Base-by-base conservation (phyloP, 345 rosid species). In the Salix viminalis region DNA sequence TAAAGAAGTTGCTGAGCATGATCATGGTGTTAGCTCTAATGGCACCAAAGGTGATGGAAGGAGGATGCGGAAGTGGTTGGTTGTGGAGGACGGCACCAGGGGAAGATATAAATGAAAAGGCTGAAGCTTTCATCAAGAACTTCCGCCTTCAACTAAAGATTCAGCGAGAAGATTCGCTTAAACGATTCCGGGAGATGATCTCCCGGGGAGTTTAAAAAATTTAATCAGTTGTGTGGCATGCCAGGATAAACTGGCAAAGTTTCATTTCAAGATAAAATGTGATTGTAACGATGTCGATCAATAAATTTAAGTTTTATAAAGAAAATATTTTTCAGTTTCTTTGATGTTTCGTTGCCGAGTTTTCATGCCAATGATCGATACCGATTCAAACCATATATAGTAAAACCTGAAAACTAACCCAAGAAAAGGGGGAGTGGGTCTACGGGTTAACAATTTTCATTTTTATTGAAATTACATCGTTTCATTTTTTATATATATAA, bases 91-190 rank as follows among this genome's bases (percentile, higher is more conserved):
- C 41, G 79, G 62, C n/a, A 4, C 37, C 0, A 48, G 52, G 48
- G 48, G 86, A 61, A 66, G 87, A 85, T 67, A 50, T 80, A 48
- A 80, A 85, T 65, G 67, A 69, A 21, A 32, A 36, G 8, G 83
- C 84, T 9, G 81, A 83, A 21, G 79, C 77, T 71, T 85, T 85
- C 74, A 83, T 85, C 70, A 83, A 61, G 75, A 85, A 80, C n/a
- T 85, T 79, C 79, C 81, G 64, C 41, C 75, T 73, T 50, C 84
- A 80, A 48, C 72, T 85, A 9, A 78, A 26, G 79, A 73, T 83
- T 71, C 83, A 85, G 73, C 75, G 82, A 4, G 77, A 80, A n/a
- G 82, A 85, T 23, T 85, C 84, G 1, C 21, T 85, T 16, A 80
- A 82, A 69, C 78, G 76, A 39, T 70, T 68, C 26, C 84, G 73